Base-by-base conservation (phyloP, 2,329 filamentous ascomycete species). In the Paecilomyces formosus region DNA sequence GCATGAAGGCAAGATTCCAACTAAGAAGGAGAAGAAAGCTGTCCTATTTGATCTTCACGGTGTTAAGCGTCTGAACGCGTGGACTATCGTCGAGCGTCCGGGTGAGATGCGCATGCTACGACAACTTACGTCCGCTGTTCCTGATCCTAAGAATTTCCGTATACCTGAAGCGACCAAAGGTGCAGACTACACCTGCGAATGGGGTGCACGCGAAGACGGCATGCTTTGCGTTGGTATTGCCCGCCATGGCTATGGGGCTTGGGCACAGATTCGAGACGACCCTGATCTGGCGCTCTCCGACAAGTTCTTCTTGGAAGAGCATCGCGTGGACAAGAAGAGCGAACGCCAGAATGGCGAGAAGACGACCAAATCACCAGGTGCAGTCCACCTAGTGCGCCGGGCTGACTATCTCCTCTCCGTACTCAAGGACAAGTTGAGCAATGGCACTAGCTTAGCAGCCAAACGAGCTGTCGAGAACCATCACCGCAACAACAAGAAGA, bases 11-110 rank as follows among this genome's bases (percentile, higher is more conserved):
- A 95, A 94, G 71, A 82, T 86, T 2, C 76, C 95, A 57, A 96
- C 93, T 0, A 97, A 97, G 79, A 99, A 99, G 74, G 94, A 99
- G 71, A 91, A 91, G 74, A 99, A 99, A 75, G 94, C 94, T 0
- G 90, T 99, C 18, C 79, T 99, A 52, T 97, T 99, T 67, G 92
- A 97, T 71, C 96, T 92, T 74, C 88, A 89, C 53, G 91, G 92
- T 57, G 88, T 97, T 55, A 96, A 96, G 75, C 92, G 96, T 66
- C 85, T 97, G 68, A 99, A 99, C 70, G 94, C 94, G 0, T 92
- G 96, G 74, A 97, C 94, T 0, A 89, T 97, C 57, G 85, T 96
- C 11, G 93, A 97, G 65, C 88, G 95, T 8, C 93, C 94, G 0
- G 85, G 88, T 53, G 93, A 97, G 69, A 88, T 97, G 80, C 88